Evolutionary conservation across 1,284 basidiomycete genomes (phyloP), one percentile per base, ranked within the genome.

Genomic region (Trametes sp.): DNA sequence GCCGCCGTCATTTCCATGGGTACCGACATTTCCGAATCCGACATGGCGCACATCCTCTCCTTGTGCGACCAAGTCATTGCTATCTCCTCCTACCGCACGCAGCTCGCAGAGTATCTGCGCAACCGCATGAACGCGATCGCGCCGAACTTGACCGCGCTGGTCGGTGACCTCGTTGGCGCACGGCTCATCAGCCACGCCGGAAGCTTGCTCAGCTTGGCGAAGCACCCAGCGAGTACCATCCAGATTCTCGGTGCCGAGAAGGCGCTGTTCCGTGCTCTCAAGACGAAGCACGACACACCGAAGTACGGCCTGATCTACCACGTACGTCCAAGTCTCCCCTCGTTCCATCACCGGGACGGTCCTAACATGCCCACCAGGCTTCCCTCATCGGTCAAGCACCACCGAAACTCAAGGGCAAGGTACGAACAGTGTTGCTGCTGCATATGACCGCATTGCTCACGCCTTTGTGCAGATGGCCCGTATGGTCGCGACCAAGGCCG

Each of bases 161-260:
- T 99, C 41, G 97, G 97, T 54, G 97, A 99, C 79, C 90, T 98
- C 45, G 96, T 99, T 58, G 97, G 97, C 61, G 97, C 97, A 52
- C 85, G 97, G 50, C 82, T 99, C 62, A 99, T 99, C 81, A 94
- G 92, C 75, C 98, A 99, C 77, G 97, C 97, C 14, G 98, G 97
- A 45, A 96, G 94, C 75, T 83, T 99, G 77, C 87, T 97, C 74
- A 98, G 82, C 80, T 81, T 99, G 65, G 95, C 96, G 57, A 99
- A 99, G 81, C 93, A 98, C 78, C 98, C 97, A 26, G 97, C 97
- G 10, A 97, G 94, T 76, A 99, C 97, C 1, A 93, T 99, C 21
- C 98, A 99, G 80, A 98, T 99, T 71, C 86, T 99, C 35, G 97
- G 97, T 72, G 98, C 98, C 16, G 97, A 99, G 80, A 99, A 99